A percentile compares a stretch with the other conserved stretches of the same genome.
Evolutionary conservation across 2,329 filamentous ascomycete genomes (phyloP).

Genomic region (Fusarium sp.): DNA sequence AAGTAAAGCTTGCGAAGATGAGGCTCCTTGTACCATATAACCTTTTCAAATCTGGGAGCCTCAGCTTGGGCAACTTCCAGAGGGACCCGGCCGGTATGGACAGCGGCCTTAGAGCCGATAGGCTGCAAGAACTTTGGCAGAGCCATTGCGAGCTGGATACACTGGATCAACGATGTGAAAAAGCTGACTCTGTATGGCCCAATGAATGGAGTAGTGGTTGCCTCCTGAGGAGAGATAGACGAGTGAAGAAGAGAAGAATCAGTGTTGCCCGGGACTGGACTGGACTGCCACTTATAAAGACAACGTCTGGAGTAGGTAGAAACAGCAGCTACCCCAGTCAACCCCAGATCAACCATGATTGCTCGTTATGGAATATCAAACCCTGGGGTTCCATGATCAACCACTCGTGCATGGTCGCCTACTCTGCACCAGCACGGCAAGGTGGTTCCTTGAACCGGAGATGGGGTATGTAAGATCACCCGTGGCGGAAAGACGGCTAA

Average conservation of each 20-base stretch:
- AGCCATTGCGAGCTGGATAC: slow-evolving; percentile 33
- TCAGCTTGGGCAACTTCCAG: slow-evolving; percentile 57
- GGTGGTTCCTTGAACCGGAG: slow-evolving; percentile 34
- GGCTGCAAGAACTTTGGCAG: slow-evolving; percentile 44
- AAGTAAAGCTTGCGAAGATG: slow-evolving; percentile 68
- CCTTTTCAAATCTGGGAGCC: slow-evolving; percentile 64
- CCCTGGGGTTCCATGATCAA: neutral
- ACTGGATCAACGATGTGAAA: slow-evolving; percentile 9
- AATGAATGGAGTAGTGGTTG: slow-evolving; percentile 15
- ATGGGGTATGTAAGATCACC: slow-evolving; percentile 40
- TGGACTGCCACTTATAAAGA: slow-evolving; percentile 44
- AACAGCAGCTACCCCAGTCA: slow-evolving; percentile 2
- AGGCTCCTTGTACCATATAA: slow-evolving; percentile 68
- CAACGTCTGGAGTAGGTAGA: slow-evolving; percentile 5
- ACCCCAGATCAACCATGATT: slow-evolving; percentile 16
- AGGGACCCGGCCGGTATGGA: slow-evolving; percentile 23
- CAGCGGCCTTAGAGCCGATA: slow-evolving; percentile 41
- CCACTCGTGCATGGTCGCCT: slow-evolving; percentile 16
- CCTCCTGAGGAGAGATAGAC: slow-evolving; percentile 34
- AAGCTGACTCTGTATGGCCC: slow-evolving; percentile 7
- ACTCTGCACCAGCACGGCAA: slow-evolving; percentile 33
- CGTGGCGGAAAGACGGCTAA: slow-evolving; percentile 41
- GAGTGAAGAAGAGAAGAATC: slow-evolving; percentile 13
- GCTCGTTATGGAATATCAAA: slow-evolving; percentile 18
- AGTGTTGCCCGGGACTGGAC: slow-evolving; percentile 30